phyloP scores from a whole-genome alignment of 1,284 basidiomycete species.

The Peniophora sp. region DNA sequence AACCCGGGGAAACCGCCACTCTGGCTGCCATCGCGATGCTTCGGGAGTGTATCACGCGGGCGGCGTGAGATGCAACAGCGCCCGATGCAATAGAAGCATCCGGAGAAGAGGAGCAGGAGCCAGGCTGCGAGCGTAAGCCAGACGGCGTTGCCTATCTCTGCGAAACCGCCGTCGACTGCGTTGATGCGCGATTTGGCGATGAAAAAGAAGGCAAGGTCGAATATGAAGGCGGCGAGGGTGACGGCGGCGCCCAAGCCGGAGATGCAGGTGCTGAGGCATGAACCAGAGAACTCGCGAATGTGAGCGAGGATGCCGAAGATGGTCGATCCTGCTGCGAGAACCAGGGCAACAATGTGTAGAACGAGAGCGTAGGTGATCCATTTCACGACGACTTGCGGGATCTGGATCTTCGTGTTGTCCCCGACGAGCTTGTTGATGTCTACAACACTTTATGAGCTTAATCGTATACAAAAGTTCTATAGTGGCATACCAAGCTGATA shows the following conservation, averaged over 20 bases:
- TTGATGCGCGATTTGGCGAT: slow-evolving; percentile 75
- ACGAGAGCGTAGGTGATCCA: slow-evolving; percentile 88
- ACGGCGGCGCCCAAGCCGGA: slow-evolving; percentile 72
- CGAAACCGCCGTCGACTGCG: slow-evolving; percentile 55
- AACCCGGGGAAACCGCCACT: slow-evolving; percentile 5
- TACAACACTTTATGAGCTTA: slow-evolving; percentile 20
- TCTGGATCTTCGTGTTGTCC: slow-evolving; percentile 52
- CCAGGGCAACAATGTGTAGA: slow-evolving; percentile 80
- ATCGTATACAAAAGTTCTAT: neutral
- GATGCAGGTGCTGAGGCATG: slow-evolving; percentile 76
- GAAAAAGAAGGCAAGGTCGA: slow-evolving; percentile 84
- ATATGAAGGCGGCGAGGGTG: slow-evolving; percentile 75
- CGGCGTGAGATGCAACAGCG: slow-evolving; percentile 67
- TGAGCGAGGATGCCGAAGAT: slow-evolving; percentile 80
- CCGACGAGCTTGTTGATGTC: slow-evolving; percentile 78
- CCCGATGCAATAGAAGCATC: slow-evolving; percentile 78
- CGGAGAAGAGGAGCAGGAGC: slow-evolving; percentile 76
- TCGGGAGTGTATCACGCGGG: slow-evolving; percentile 32
- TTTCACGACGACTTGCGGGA: slow-evolving; percentile 75
- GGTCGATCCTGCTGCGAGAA: slow-evolving; percentile 60
- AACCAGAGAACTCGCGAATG: slow-evolving; percentile 77
- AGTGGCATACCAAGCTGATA: slow-evolving; percentile 68
- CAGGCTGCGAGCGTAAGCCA: slow-evolving; percentile 86
- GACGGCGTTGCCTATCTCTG: slow-evolving; percentile 69
- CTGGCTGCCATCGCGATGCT: slow-evolving; percentile 20